phyloP scores from a whole-genome alignment of 352 stramenopile genomes.

The Blastocystis sp. region DNA sequence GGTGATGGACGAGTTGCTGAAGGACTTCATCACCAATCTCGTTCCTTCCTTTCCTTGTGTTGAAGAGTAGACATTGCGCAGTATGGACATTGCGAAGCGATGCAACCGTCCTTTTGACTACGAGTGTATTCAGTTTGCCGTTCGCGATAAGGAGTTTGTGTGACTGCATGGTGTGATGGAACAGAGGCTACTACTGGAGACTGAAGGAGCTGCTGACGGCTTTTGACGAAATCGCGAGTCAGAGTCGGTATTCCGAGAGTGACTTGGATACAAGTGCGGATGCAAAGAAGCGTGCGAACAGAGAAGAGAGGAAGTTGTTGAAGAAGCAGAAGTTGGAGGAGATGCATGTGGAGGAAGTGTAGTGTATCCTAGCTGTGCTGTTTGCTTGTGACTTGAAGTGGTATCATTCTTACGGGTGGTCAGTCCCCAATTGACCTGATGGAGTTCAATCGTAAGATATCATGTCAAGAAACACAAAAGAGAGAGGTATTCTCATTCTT shows the following conservation, averaged over 20 bases:
- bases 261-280: background rate
- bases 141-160: conserved; percentile 10
- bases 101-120: background rate
- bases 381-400: background rate
- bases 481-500: background rate
- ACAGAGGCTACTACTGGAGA: conserved; percentile 36
- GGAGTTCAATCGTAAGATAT: background rate
- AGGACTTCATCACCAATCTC: conserved; percentile 61
- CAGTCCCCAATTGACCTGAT: background rate
- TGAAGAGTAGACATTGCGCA: conserved; percentile 12
- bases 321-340: conserved; percentile 25
- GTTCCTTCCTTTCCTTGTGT: background rate
- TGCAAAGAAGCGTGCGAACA: conserved; percentile 1
- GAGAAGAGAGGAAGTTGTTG: background rate
- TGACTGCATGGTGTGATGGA: background rate
- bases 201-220: conserved; percentile 14
- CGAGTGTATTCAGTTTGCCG: conserved; percentile 30
- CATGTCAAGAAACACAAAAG: background rate
- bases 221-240: conserved; percentile 23
- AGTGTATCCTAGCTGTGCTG: background rate
- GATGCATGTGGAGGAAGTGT: conserved; percentile 2
- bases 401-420: background rate
- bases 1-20: conserved; percentile 62
- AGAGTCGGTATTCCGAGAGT: background rate
- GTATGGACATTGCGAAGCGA: conserved; percentile 42